Evolutionary conservation across 352 stramenopile genomes (phyloP).

Genomic region (Stephanocyclus meneghinianus): DNA sequence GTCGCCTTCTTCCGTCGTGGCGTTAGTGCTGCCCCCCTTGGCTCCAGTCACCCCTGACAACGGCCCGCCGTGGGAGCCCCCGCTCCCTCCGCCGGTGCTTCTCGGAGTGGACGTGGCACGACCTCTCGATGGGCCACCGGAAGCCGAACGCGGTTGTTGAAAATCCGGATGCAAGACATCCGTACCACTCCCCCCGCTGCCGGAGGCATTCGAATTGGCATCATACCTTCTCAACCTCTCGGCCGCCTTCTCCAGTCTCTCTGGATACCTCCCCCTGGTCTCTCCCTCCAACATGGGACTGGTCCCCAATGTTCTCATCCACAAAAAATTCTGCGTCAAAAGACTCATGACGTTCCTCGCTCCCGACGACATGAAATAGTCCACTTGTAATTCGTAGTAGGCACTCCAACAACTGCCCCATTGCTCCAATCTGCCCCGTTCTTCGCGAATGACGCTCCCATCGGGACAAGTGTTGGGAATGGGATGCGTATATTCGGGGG

Average conservation of each 20-base stretch:
- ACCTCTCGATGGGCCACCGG: neutral
- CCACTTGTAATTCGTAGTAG: constrained; percentile 93
- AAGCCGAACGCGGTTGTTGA: neutral
- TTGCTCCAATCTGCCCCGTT: constrained; percentile 90
- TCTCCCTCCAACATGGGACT: constrained; percentile 22
- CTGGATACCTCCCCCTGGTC: constrained; percentile 9
- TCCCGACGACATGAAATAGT: constrained; percentile 95
- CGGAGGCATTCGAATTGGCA: neutral
- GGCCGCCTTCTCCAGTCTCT: constrained; percentile 34
- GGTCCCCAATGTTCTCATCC: constrained; percentile 58
- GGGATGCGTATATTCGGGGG: constrained; percentile 90
- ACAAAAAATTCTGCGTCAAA: constrained; percentile 83
- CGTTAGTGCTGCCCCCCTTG: neutral
- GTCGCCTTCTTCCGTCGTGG: neutral
- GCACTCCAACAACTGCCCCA: constrained; percentile 89
- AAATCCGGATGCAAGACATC: constrained; percentile 12
- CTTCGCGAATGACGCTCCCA: constrained; percentile 90
- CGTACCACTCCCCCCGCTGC: neutral
- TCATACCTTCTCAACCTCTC: constrained; percentile 15
- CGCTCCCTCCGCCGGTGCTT: neutral
- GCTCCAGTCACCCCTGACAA: neutral
- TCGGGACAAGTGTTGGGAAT: constrained; percentile 93
- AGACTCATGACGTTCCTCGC: constrained; percentile 89
- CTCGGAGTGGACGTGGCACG: constrained; percentile 5
- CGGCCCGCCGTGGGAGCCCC: neutral